Conservation (phyloP, 2,329 filamentous ascomycete genomes). For the Clonostachys rosea region DNA sequence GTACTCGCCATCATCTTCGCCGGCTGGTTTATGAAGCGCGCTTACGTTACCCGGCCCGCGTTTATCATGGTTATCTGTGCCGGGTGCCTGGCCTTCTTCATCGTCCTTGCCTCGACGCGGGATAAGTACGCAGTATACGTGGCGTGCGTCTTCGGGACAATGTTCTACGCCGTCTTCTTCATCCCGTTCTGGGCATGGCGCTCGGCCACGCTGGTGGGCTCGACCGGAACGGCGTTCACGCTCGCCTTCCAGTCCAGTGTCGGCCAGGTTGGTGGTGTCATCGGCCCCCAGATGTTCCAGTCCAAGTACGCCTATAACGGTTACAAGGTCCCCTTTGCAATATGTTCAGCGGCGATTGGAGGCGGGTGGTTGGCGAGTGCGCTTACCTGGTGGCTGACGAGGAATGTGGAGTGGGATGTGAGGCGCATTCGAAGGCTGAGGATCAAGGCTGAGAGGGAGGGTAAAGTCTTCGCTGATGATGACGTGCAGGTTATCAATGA, state of each 20-base stretch:
- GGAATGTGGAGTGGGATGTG: not conserved
- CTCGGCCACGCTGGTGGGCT: conserved; percentile 36
- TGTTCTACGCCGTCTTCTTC: conserved; percentile 34
- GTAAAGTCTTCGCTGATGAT: not conserved
- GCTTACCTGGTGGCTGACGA: not conserved
- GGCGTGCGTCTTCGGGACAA: conserved; percentile 36
- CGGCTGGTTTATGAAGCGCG: conserved; percentile 34
- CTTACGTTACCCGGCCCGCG: conserved; percentile 32
- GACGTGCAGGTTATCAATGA: conserved; percentile 7
- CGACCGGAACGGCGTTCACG: conserved; percentile 43
- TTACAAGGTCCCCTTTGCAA: not conserved
- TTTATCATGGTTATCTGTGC: conserved; percentile 35
- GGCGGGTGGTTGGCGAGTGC: not conserved
- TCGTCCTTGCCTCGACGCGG: conserved; percentile 36
- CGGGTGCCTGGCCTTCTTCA: conserved; percentile 37
- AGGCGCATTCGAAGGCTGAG: not conserved
- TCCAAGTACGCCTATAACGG: conserved; percentile 28
- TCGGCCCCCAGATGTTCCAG: conserved; percentile 40
- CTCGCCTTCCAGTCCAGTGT: conserved; percentile 46
- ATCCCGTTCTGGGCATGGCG: conserved; percentile 47
- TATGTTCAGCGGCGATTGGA: not conserved
- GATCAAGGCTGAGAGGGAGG: conserved; percentile 5
- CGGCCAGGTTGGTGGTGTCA: conserved; percentile 41
- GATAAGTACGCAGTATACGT: conserved; percentile 39
- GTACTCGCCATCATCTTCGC: conserved; percentile 34